Conservation (phyloP, 257 asterid species). For the Galeopsis tetrahit region DNA sequence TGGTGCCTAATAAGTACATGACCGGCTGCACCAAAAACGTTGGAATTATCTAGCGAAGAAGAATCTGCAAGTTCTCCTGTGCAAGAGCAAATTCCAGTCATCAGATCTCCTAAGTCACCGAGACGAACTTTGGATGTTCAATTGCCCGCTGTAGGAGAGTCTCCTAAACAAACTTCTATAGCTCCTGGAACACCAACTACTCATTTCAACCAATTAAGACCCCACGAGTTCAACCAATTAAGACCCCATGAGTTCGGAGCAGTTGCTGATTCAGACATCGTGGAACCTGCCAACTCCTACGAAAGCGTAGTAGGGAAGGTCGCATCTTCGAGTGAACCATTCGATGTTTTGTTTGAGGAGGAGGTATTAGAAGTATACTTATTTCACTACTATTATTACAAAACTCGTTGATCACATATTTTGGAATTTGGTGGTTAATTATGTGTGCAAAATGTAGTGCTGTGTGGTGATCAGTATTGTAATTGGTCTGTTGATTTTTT, state of each 20-base stretch:
- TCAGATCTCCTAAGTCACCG: constrained; percentile 30
- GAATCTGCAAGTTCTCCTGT: constrained; percentile 33
- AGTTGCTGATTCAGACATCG: constrained; percentile 37
- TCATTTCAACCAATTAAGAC: constrained; percentile 40
- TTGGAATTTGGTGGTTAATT: constrained; percentile 7
- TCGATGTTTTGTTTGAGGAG: constrained; percentile 39
- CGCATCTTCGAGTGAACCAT: constrained; percentile 38
- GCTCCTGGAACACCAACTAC: constrained; percentile 75
- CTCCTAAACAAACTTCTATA: constrained; percentile 48
- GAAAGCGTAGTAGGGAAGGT: constrained; percentile 41
- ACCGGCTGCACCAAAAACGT: constrained; percentile 32
- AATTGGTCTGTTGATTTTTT: not conserved
- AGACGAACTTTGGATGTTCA: constrained; percentile 24
- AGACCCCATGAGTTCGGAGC: constrained; percentile 51
- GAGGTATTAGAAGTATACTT: constrained; percentile 47
- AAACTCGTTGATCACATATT: not conserved
- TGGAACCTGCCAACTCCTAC: constrained; percentile 44
- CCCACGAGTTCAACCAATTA: constrained; percentile 46
- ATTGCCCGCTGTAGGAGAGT: constrained; percentile 35
- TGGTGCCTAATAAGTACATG: constrained; percentile 60
- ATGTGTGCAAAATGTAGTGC: not conserved
- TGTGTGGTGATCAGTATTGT: not conserved
- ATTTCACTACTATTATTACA: not conserved
- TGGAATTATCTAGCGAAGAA: constrained; percentile 25
- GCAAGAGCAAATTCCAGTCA: constrained; percentile 38